phyloP scores from a whole-genome alignment of 2,329 filamentous ascomycete species.

The Drechslerella dactyloides region DNA sequence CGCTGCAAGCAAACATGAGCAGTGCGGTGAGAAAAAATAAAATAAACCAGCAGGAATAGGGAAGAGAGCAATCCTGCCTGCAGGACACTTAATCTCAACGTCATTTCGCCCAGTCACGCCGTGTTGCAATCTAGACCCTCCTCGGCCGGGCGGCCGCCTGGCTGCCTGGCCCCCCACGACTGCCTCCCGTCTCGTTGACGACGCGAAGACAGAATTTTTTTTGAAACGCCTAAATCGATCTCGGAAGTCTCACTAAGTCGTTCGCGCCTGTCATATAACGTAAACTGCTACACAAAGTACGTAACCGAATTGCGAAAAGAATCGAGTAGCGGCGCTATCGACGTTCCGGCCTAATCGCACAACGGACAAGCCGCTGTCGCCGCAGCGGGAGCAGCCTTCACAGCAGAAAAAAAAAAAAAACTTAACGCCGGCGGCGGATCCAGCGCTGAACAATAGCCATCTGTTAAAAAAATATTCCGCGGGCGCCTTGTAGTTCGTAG shows the following conservation, averaged over 20 bases:
- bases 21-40: slow-evolving; percentile 16
- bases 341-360: slow-evolving; percentile 19
- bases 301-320: slow-evolving; percentile 31
- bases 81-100: slow-evolving; percentile 52
- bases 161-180: slow-evolving; percentile 1
- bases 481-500: not conserved
- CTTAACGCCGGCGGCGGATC: not conserved
- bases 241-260: slow-evolving; percentile 24
- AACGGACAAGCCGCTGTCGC: slow-evolving; percentile 11
- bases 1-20: slow-evolving; percentile 19
- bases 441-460: no score
- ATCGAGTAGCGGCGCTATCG: slow-evolving; percentile 29
- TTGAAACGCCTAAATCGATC: slow-evolving; percentile 19
- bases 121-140: slow-evolving; percentile 17
- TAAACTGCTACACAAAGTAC: slow-evolving; percentile 37
- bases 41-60: slow-evolving; percentile 1
- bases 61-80: slow-evolving; percentile 38
- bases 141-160: not conserved
- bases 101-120: slow-evolving; percentile 23
- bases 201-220: slow-evolving; percentile 13
- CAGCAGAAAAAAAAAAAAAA: not conserved
- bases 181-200: slow-evolving; percentile 15
- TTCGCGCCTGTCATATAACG: slow-evolving; percentile 37
- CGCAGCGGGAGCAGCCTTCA: slow-evolving; percentile 7
- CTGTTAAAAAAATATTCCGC: not conserved